Base-by-base conservation (phyloP, 169 alveolate genomes). In the Ichthyophthirius multifiliis region DNA sequence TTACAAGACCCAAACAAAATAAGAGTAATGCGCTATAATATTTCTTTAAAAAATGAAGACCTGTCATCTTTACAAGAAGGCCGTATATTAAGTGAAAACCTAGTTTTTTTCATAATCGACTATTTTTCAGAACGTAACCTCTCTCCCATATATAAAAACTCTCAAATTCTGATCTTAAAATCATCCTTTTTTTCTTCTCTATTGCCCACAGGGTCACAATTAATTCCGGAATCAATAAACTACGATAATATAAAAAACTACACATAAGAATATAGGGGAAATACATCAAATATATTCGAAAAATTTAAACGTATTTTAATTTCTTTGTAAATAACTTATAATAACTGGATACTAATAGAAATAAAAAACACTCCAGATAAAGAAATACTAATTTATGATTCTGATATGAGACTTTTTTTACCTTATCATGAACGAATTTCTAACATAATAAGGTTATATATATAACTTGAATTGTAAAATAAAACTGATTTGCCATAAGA, bases 341-440 rank as follows among this genome's bases (percentile, higher is more conserved):
- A 39, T 41, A 39, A 39, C n/a, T 67, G 43, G 39, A 18, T 67
- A 4, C 32, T 67, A 16, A 37, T 67, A 16, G 77, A 67, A 67
- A 67, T 67, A 37, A 37, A 67, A 30, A 67, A 35, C 43, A 41
- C 32, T n/a, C 77, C 77, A 18, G 77, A 67, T 12, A 34, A 39
- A 30, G 77, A 67, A 67, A n/a, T 67, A 13, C 3, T 67, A 13
- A 37, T 67, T 13, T 67, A 67, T 67, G 77, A 67, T 67, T 34
- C 77, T 4, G 39, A 67, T 39, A 34, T 34, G 43, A 39, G 35
- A 18, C 45, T 39, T 15, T 67, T 37, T 39, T 41, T 62, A 37
- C 43, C 32, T 15, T 67, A 37, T 39, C 77, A 67, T 35, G 77
- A 67, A 5, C 35, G 77, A 39, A 67, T 67, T 12, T 34, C 34